phyloP scores from a whole-genome alignment of 2,329 filamentous ascomycete genomes.

The Fonsecaea monophora region DNA sequence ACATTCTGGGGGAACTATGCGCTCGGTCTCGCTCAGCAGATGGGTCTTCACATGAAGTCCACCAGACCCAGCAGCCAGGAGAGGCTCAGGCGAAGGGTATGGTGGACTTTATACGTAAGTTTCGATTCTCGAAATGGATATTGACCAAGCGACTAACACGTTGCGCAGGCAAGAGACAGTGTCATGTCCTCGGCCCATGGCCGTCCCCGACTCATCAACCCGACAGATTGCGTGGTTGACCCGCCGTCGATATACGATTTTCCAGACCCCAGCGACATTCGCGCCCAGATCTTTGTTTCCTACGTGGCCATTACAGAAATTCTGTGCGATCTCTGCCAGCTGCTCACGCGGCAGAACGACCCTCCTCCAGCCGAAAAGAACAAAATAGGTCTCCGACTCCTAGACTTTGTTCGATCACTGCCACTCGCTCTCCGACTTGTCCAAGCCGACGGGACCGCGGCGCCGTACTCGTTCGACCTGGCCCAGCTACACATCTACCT shows the following conservation, averaged over 20 bases:
- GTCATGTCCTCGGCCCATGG: conserved; percentile 30
- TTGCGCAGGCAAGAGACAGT: conserved; percentile 24
- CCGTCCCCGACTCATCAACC: conserved; percentile 26
- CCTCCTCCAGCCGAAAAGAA: conserved; percentile 16
- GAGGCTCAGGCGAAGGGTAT: conserved; percentile 22
- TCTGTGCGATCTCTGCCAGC: conserved; percentile 26
- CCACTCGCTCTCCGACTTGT: conserved; percentile 18
- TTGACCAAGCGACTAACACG: neutral
- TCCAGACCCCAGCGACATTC: conserved; percentile 18
- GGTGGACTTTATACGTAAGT: conserved; percentile 30
- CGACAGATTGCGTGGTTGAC: conserved; percentile 23
- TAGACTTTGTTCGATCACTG: conserved; percentile 19
- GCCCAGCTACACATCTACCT: conserved; percentile 29
- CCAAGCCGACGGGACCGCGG: conserved; percentile 14
- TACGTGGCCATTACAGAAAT: conserved; percentile 27
- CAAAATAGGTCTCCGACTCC: conserved; percentile 18
- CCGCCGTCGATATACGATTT: conserved; percentile 28
- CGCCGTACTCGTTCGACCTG: conserved; percentile 27
- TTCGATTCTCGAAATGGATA: neutral
- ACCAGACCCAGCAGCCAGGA: conserved; percentile 13
- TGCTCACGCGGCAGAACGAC: conserved; percentile 20
- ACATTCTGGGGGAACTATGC: conserved; percentile 30
- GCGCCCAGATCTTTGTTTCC: conserved; percentile 30
- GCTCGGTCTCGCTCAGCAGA: conserved; percentile 28
- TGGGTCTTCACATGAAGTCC: conserved; percentile 27